Evolutionary conservation across 495 filamentous ascomycete species (phyloP).

Genomic region (Extremus antarcticus): DNA sequence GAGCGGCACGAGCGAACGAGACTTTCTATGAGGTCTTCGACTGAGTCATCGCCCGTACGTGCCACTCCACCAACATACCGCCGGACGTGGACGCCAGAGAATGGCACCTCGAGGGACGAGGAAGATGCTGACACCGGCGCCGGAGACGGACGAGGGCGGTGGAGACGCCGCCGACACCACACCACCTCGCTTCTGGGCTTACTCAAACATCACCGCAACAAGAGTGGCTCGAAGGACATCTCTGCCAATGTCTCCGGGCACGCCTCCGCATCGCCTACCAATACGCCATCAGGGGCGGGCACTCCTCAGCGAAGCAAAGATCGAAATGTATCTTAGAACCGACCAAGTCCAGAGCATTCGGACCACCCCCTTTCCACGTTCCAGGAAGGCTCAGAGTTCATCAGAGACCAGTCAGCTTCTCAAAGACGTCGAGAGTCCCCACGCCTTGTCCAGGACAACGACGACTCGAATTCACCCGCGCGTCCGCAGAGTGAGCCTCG

Average conservation of each 20-base stretch:
- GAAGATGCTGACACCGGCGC: slow-evolving; percentile 7
- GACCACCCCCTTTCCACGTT: background rate
- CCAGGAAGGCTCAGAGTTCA: background rate
- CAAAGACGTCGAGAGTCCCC: too few species aligned
- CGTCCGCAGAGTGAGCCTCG: background rate
- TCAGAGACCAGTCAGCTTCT: background rate
- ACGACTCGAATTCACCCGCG: too few species aligned
- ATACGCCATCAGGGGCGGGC: background rate
- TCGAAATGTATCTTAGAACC: background rate
- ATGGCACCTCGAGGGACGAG: slow-evolving; percentile 1
- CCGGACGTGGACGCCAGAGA: slow-evolving; percentile 2
- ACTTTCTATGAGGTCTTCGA: background rate
- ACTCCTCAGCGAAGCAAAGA: background rate
- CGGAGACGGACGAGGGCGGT: background rate
- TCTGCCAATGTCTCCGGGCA: background rate
- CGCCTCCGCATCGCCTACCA: background rate
- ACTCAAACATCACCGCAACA: slow-evolving; percentile 10
- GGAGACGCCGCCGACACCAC: background rate
- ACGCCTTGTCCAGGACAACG: too few species aligned
- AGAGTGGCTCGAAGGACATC: background rate
- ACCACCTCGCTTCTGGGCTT: slow-evolving; percentile 5
- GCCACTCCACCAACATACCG: background rate
- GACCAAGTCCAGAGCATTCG: background rate
- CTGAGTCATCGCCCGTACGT: background rate
- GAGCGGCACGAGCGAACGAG: background rate